Evolutionary conservation across 805 yeast species (phyloP).

Genomic region (Candida nemodendra): DNA sequence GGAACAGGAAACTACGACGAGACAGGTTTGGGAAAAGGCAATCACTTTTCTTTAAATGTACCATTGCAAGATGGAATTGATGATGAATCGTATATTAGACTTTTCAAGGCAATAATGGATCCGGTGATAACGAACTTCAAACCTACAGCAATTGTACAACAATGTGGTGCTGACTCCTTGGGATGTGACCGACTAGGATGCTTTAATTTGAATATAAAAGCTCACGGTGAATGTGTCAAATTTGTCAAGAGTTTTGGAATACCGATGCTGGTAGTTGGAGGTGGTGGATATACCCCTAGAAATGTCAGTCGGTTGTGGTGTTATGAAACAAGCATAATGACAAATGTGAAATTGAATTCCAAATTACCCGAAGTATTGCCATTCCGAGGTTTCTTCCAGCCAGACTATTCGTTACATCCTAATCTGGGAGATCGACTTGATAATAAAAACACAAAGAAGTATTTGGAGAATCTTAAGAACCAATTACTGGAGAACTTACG

Average conservation of each 20-base stretch:
- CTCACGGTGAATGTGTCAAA: conserved; percentile 94
- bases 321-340: conserved; percentile 87
- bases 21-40: conserved; percentile 84
- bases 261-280: conserved; percentile 90
- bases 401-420: conserved; percentile 89
- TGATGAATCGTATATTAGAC: conserved; percentile 75
- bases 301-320: conserved; percentile 96
- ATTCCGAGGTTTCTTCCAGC: conserved; percentile 80
- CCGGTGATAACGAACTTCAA: conserved; percentile 89
- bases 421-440: conserved; percentile 74
- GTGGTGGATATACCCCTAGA: conserved; percentile 97
- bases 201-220: conserved; percentile 86
- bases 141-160: conserved; percentile 92
- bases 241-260: conserved; percentile 84
- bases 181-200: conserved; percentile 94
- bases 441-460: conserved; percentile 80
- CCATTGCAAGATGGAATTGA: conserved; percentile 95
- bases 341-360: conserved; percentile 73
- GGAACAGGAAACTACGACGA: conserved; percentile 95
- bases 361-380: conserved; percentile 75
- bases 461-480: conserved; percentile 73
- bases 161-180: conserved; percentile 95
- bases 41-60: conserved; percentile 83
- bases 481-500: conserved; percentile 80
- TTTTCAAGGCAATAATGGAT: conserved; percentile 82